phyloP scores from a whole-genome alignment of 2,329 filamentous ascomycete genomes.

The Colletotrichum aenigma region DNA sequence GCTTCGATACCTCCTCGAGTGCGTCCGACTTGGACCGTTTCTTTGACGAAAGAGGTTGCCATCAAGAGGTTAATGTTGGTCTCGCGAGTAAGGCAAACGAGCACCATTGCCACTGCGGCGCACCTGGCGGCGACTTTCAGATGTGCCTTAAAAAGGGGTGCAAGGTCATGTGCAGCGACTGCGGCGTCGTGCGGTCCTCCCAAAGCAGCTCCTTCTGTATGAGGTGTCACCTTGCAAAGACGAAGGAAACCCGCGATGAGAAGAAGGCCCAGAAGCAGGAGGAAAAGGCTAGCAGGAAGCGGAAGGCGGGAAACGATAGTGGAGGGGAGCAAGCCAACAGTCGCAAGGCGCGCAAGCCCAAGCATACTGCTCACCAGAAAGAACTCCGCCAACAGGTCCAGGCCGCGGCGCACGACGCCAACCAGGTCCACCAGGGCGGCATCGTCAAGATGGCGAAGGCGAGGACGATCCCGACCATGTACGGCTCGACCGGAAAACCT shows the following conservation, averaged over 20 bases:
- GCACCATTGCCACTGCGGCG: background rate
- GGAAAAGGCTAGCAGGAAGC: background rate
- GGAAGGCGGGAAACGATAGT: background rate
- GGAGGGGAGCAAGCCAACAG: background rate
- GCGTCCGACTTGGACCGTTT: background rate
- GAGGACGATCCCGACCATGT: background rate
- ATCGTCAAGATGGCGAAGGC: background rate
- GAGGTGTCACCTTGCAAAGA: background rate
- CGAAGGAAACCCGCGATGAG: background rate
- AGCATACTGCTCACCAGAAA: background rate
- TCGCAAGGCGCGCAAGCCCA: background rate
- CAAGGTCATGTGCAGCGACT: background rate
- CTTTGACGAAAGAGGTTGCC: background rate
- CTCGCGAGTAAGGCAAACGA: background rate
- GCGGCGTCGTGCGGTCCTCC: background rate
- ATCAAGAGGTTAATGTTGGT: background rate
- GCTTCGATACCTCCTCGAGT: background rate
- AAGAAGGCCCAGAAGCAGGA: background rate
- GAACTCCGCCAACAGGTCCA: background rate
- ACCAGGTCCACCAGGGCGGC: background rate
- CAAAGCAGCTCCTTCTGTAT: background rate
- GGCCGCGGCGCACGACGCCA: background rate
- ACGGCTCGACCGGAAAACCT: background rate
- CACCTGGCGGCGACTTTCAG: background rate
- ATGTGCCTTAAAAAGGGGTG: background rate